phyloP scores from a whole-genome alignment of 2,329 filamentous ascomycete genomes.

The Fusarium liriodendri region DNA sequence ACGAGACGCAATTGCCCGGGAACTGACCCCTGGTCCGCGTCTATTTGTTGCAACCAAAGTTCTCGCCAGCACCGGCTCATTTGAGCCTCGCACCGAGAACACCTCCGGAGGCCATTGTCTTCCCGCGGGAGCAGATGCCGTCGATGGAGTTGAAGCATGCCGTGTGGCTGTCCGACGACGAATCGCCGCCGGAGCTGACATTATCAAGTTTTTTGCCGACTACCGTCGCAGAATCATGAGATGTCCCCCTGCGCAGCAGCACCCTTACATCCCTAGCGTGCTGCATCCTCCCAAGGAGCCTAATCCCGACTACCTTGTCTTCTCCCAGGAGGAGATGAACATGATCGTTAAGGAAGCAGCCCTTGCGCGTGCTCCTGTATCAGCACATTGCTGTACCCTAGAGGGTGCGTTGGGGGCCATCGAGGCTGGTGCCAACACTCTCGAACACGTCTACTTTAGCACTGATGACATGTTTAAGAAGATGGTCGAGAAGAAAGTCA shows the following conservation, averaged over 20 bases:
- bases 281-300: background rate
- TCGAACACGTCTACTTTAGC: background rate
- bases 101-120: background rate
- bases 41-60: background rate
- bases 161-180: background rate
- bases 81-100: background rate
- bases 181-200: background rate
- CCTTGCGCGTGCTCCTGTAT: background rate
- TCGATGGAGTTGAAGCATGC: background rate
- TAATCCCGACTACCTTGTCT: background rate
- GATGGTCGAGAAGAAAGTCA: background rate
- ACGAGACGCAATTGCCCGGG: background rate
- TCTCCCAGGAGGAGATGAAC: background rate
- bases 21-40: background rate
- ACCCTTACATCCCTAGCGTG: background rate
- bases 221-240: background rate
- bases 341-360: background rate
- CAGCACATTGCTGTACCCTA: background rate
- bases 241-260: background rate
- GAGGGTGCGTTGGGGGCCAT: background rate
- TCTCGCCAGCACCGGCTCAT: background rate
- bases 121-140: background rate
- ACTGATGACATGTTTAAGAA: background rate
- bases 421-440: background rate
- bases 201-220: background rate